Evolutionary conservation across 306 rosid species (phyloP).

Genomic region (Dryas alaskensis): DNA sequence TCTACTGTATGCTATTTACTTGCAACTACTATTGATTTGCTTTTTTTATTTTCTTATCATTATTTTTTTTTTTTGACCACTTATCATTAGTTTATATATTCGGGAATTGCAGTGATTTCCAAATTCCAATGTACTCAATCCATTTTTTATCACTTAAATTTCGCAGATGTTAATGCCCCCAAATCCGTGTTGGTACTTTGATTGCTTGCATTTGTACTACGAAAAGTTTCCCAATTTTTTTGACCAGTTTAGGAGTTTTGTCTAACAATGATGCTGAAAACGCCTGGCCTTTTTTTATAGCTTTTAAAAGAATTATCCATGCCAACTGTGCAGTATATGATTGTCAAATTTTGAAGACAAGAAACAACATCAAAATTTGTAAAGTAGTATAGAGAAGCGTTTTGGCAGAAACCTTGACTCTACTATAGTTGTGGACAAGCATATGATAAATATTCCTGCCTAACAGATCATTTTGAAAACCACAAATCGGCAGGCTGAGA

Average conservation of each 20-base stretch:
- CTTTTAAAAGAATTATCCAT: neutral
- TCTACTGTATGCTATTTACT: neutral
- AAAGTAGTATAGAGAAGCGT: neutral
- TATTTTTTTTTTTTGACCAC: no score
- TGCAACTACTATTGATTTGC: neutral
- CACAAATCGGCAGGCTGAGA: slow-evolving; percentile 1
- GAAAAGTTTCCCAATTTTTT: neutral
- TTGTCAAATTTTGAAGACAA: neutral
- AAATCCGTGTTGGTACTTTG: neutral
- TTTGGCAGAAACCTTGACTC: neutral
- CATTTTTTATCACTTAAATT: neutral
- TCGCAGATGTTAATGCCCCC: neutral
- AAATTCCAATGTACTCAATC: neutral
- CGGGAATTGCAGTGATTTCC: neutral
- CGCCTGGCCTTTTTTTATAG: neutral
- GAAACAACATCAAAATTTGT: neutral
- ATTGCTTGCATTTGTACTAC: neutral
- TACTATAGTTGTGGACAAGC: neutral
- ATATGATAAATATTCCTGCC: neutral
- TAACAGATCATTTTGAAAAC: neutral
- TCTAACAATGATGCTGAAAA: neutral
- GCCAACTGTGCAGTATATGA: neutral
- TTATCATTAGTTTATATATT: neutral
- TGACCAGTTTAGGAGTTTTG: neutral
- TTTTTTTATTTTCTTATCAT: neutral